A percentile compares a stretch with the other conserved stretches of the same genome.
phyloP scores from a whole-genome alignment of 768 basidiomycete genomes.

The Boletus fagicola region DNA sequence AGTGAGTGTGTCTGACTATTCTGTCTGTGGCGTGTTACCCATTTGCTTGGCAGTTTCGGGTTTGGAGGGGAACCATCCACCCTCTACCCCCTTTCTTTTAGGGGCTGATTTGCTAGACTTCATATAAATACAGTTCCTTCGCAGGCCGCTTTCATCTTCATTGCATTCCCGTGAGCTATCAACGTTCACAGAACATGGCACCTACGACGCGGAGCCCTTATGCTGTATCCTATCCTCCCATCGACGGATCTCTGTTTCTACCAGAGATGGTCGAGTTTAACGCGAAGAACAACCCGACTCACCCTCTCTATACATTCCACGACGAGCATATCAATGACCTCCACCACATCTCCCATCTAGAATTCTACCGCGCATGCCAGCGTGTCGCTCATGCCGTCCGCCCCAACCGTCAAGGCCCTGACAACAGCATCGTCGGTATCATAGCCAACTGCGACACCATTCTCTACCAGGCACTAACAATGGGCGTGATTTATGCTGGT shows the following conservation, averaged over 20 bases:
- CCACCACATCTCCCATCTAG: constrained; percentile 37
- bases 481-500: constrained; percentile 33
- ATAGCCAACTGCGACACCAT: constrained; percentile 39
- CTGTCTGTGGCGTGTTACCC: not conserved
- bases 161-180: not conserved
- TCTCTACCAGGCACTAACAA: constrained; percentile 41
- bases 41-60: no score
- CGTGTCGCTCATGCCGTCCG: constrained; percentile 41
- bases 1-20: no score
- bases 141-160: not conserved
- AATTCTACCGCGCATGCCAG: constrained; percentile 46
- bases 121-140: not conserved
- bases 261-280: constrained; percentile 25
- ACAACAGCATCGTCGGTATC: constrained; percentile 37
- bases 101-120: not conserved
- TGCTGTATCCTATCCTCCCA: constrained; percentile 22
- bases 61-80: not conserved
- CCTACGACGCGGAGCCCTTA: not conserved
- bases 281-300: constrained; percentile 33
- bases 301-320: constrained; percentile 33
- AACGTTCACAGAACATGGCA: not conserved
- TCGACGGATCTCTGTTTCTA: constrained; percentile 33
- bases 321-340: constrained; percentile 18
- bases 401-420: constrained; percentile 31
- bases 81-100: not conserved